Base-by-base conservation (phyloP, 257 asterid genomes). In the Solanum neorickii region DNA sequence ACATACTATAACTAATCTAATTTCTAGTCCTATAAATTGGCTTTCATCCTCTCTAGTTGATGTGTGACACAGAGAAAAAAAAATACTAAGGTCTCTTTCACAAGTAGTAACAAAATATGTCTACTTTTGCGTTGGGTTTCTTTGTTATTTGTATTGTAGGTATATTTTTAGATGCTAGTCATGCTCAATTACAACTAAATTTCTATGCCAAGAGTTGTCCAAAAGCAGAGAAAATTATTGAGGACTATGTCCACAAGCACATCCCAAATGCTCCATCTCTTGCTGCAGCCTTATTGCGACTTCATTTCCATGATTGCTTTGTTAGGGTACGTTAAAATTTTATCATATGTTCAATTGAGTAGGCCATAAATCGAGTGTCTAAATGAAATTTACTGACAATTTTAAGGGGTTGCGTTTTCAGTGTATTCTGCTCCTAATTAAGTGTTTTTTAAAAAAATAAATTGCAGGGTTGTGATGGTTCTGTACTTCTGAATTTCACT, bases 291-390 rank as follows among this genome's bases (percentile, higher is more conserved):
- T 69, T 90, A 23, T 82, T 90, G 7, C 86, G 90, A 12, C 31
- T 90, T 80, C 92, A 90, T 13, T 90, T 90, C 42, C 91, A 90
- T 27, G 92, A 90, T 52, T 90, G 92, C 37, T 90, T 90, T 41
- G 91, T 90, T 9, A 87, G 70, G 46, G 92, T 89, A 87, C 11
- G 21, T 66, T 75, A 21, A 39, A 7, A 20, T 11, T 72, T 72
- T 33, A 35, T 33, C 5, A 16, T 9, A 35, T 72, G 27, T 31
- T 72, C 46, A 35, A 33, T 72, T 18, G 44, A 33, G 16, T 33
- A 72, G 7, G 6, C 0, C 42, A 9, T 31, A 29, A 3, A 0
- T 16, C 12, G 13, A 31, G n/a, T 31, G n/a, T 29, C 76, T 31
- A 31, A 29, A 31, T 15, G 11, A 69, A 69, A 69, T 69, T 70